Conservation (phyloP, 768 basidiomycete species). For the Ramaria sp. region DNA sequence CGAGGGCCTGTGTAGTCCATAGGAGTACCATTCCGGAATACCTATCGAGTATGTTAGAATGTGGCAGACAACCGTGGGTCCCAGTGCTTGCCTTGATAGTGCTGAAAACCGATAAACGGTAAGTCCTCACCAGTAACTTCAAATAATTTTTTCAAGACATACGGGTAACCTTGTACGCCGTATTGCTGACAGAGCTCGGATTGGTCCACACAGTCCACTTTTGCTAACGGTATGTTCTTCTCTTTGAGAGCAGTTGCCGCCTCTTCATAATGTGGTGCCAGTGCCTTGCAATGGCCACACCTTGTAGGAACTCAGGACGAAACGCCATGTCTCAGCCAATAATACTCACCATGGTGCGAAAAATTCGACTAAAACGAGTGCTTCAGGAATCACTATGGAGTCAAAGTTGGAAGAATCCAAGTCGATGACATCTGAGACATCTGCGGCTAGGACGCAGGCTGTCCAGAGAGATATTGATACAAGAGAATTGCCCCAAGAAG, state of each 20-base stretch:
- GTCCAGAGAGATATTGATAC: slow-evolving; percentile 36
- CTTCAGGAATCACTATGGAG: slow-evolving; percentile 47
- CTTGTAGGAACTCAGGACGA: slow-evolving; percentile 23
- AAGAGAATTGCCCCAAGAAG: slow-evolving; percentile 34
- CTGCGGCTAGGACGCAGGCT: slow-evolving; percentile 41
- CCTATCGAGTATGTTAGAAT: slow-evolving; percentile 65
- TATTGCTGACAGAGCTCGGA: slow-evolving; percentile 83
- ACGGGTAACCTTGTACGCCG: slow-evolving; percentile 93
- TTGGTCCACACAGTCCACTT: slow-evolving; percentile 95
- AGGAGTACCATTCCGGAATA: slow-evolving; percentile 77
- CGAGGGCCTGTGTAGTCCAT: slow-evolving; percentile 81
- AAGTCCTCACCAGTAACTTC: background rate
- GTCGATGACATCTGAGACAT: slow-evolving; percentile 71
- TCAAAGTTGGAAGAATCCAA: slow-evolving; percentile 65
- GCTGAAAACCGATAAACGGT: background rate
- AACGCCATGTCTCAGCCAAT: background rate
- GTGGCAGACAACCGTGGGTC: background rate
- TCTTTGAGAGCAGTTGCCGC: slow-evolving; percentile 90
- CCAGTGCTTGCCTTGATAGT: slow-evolving; percentile 10
- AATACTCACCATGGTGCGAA: slow-evolving; percentile 68
- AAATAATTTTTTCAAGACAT: slow-evolving; percentile 22
- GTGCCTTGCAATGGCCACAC: slow-evolving; percentile 94
- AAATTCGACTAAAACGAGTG: slow-evolving; percentile 88
- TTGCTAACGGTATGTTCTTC: slow-evolving; percentile 82
- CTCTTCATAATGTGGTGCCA: slow-evolving; percentile 89